Percentiles rank a stretch among this genome's conserved stretches.
These are phyloP conservation scores for Plasmodium gallinaceum DNA, from an alignment of 169 alveolate genomes.

Conservation along the genomic window DNA sequence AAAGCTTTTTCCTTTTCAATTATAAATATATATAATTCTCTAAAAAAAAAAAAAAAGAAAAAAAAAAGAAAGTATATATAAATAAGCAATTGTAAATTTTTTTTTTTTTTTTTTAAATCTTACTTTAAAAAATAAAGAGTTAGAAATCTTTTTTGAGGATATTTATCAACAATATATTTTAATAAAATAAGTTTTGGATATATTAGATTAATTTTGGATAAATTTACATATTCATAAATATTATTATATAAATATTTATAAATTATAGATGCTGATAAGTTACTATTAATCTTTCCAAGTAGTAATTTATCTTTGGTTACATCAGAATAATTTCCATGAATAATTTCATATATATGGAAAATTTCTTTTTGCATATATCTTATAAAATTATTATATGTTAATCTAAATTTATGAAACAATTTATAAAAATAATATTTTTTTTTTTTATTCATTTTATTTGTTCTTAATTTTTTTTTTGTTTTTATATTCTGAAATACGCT, in stretches of 20 bases:
- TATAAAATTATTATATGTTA: constrained; percentile 40
- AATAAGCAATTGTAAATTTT: neutral
- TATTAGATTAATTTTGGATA: constrained; percentile 22
- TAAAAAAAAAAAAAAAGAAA: neutral
- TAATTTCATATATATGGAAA: constrained; percentile 51
- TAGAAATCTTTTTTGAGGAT: constrained; percentile 65
- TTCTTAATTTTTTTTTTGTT: constrained; percentile 59
- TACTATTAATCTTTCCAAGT: constrained; percentile 39
- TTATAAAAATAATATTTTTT: constrained; percentile 70
- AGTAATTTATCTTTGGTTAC: constrained; percentile 54
- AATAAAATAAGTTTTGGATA: constrained; percentile 65
- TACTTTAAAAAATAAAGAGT: constrained; percentile 65
- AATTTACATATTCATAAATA: constrained; percentile 36
- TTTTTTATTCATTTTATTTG: constrained; percentile 49
- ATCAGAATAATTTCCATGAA: constrained; percentile 64
- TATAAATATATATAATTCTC: constrained; percentile 65
- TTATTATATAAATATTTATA: constrained; percentile 56
- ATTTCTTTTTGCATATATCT: constrained; percentile 64
- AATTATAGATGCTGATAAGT: constrained; percentile 66
- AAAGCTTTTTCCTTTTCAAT: constrained; percentile 65
- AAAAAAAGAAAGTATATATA: neutral
- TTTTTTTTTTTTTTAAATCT: neutral
- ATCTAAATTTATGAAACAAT: constrained; percentile 60
- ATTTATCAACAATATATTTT: constrained; percentile 62
- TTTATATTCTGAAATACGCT: constrained; percentile 46